Base-by-base conservation (phyloP, 148 eudicot species). In the Amaranthus hypochondriacus region DNA sequence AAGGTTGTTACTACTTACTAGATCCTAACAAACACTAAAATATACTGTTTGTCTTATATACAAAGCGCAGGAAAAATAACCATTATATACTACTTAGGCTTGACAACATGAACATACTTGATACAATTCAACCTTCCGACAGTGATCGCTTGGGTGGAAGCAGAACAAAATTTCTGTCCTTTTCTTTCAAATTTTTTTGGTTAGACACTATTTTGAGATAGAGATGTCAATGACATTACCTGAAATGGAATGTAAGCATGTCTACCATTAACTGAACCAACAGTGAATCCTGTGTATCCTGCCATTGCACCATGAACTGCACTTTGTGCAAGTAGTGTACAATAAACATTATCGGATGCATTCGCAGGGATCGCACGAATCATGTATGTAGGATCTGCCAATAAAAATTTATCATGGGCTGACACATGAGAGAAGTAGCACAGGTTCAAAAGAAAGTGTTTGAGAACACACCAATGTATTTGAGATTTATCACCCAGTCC, bases 261-360 rank as follows among this genome's bases (percentile, higher is more conserved):
- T 68, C 81, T 77, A 21, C 77, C 76, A 56, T 83, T 83, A 9
- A 83, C 86, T 44, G 81, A 81, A 8, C 83, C 86, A 55, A 77
- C 81, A 18, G 83, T 80, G 77, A 80, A 83, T 66, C 86, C 86
- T 44, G 86, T 83, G 68, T 74, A 83, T n/a, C 86, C 86, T 4
- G 86, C 79, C 86, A 83, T 83, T 18, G 86, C 86, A 55, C 86
- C 86, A 77, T 83, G 86, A 70, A 80, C 68, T 4, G 81, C 86
- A 75, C 86, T 80, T 2, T 83, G 86, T 6, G 86, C 86, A 62
- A 83, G 83, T 7, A 80, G 76, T 15, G 86, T 83, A 51, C 86
- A 80, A 71, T 80, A 80, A 9, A 83, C 86, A 63, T 83, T 83
- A 42, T 83, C 86, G 15, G 86, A 80, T 49, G 83, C 86, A 80